Evolutionary conservation across 345 rosid species (phyloP), one percentile per base, ranked within the genome.

Genomic region (Atalantia buxifolia): DNA sequence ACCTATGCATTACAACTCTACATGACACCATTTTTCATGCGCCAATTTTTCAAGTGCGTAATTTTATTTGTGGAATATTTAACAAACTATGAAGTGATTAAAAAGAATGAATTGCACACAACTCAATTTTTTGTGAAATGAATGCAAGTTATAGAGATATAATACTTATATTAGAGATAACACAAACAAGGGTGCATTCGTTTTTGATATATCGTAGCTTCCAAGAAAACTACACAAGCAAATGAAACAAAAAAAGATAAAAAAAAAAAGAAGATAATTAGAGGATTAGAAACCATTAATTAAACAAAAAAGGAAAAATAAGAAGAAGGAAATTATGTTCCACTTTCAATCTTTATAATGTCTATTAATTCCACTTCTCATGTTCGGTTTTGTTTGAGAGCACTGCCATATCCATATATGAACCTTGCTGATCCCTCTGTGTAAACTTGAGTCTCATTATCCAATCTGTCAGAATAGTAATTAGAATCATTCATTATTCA

Each of bases 381-480:
- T 7, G 57, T 79, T 80, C 86, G 90, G 57, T 74, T 67, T 24
- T 83, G 77, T 63, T 85, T 83, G 75, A 24, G 66, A 40, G 81
- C 86, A 63, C 79, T 85, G 1, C 93, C 93, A 77, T 87, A 88
- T 7, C 94, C 94, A 57, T 89, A 85, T 16, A 89, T 87, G 82
- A 90, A 90, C 83, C 91, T 86, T 9, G 90, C 91, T 28, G 87
- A 71, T 35, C 88, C 91, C 71, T 90, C 94, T 0, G 92, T 84
- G 85, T 89, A 90, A 6, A 90, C 92, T 61, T 90, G 89, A 48
- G 94, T 86, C 81, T 90, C 94, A 71, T 75, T 84, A 77, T 83
- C 82, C 86, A 89, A 76, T 36, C 92, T 88, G 85, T 42, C 33
- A 9, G 16, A 70, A 7, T 70, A 27, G 6, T 4, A 22, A 56